Evolutionary conservation across 2,329 filamentous ascomycete species (phyloP), one percentile per base, ranked within the genome.

Genomic region (Fusarium nanum): DNA sequence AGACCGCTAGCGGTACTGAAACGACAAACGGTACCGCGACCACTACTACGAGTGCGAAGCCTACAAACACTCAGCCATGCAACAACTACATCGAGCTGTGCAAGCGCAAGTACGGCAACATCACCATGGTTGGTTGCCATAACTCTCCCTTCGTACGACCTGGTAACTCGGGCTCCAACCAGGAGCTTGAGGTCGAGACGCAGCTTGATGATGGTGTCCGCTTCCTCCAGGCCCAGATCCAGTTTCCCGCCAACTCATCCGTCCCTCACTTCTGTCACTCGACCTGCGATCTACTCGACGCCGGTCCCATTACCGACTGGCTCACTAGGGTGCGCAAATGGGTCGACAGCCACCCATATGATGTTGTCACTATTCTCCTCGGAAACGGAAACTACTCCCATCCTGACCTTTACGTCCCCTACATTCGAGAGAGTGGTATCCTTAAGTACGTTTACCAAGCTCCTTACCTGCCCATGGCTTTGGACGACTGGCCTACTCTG

Each of bases 301-400:
- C 88, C 3, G 94, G 95, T 0, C 90, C 92, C 10, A 91, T 96
- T 53, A 88, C 91, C 56, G 83, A 87, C 45, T 96, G 93, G 82
- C 88, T 98, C 34, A 83, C 83, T 9, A 85, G 83, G 1, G 91
- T 97, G 14, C 85, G 84, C 37, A 78, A 83, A 45, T 98, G 94
- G 94, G 88, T 98, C 4, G 85, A 86, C 9, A 73, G 77, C 1
- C 89, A 98, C 73, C 94, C 93, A 0, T 95, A 93, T 81, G 94
- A 98, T 70, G 92, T 98, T 2, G 88, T 98, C 27, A 94, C 93
- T 2, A 90, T 98, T 69, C 84, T 98, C 20, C 89, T 98, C 53
- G 93, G 91, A 60, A 98, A 98, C 78, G 90, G 88, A 74, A 92
- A 94, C 81, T 92, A 91, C 77, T 89, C 90, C n/a, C 69, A 79